Evolutionary conservation across 2,329 filamentous ascomycete species (phyloP).

Genomic region (Venturia asperata): DNA sequence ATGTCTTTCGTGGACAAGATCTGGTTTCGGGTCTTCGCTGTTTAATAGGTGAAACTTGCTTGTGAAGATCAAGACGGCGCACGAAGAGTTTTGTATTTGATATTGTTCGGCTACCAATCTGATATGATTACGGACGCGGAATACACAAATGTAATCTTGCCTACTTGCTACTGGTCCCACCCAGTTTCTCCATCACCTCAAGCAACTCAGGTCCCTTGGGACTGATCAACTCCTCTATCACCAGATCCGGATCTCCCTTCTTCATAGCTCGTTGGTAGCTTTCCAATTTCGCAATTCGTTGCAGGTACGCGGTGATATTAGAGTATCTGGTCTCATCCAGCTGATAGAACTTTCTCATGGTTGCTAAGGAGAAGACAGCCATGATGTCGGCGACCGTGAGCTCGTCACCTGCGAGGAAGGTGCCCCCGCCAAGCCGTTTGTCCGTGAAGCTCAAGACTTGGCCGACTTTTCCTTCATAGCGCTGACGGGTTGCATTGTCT

Average conservation of each 20-base stretch:
- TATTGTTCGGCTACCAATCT: not conserved
- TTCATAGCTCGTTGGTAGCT: constrained; percentile 28
- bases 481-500: constrained; percentile 28
- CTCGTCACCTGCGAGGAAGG: constrained; percentile 53
- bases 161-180: not conserved
- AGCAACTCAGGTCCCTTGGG: constrained; percentile 20
- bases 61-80: too few relatives aligned
- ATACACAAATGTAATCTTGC: not conserved
- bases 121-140: not conserved
- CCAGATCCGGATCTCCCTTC: constrained; percentile 30
- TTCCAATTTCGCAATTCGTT: constrained; percentile 24
- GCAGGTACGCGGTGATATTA: constrained; percentile 27
- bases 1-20: too few relatives aligned
- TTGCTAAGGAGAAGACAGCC: constrained; percentile 54
- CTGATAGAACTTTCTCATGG: constrained; percentile 41
- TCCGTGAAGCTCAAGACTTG: constrained; percentile 42
- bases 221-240: constrained; percentile 19
- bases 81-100: not conserved
- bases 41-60: too few relatives aligned
- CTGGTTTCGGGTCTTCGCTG: too few relatives aligned
- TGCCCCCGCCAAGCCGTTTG: constrained; percentile 39
- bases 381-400: constrained; percentile 63
- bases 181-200: not conserved
- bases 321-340: constrained; percentile 23
- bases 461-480: constrained; percentile 20